phyloP scores from a whole-genome alignment of 768 basidiomycete genomes.

The Mycena olivaceomarginata region DNA sequence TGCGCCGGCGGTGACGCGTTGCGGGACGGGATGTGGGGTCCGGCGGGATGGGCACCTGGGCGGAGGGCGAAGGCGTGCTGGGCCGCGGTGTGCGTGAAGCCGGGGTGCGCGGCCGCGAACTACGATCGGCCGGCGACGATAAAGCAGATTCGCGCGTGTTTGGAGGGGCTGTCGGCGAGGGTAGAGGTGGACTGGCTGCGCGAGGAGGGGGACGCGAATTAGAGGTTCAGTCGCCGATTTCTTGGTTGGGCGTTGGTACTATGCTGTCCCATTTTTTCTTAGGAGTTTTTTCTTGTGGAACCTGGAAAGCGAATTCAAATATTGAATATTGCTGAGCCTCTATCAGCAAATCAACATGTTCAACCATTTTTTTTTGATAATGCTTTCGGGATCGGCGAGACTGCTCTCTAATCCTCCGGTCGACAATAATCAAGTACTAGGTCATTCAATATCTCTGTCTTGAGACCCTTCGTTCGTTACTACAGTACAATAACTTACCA shows the following conservation, averaged over 20 bases:
- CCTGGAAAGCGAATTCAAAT: too few species aligned
- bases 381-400: too few species aligned
- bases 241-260: not conserved
- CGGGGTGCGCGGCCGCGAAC: slow-evolving; percentile 70
- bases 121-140: slow-evolving; percentile 78
- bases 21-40: slow-evolving; percentile 43
- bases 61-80: slow-evolving; percentile 77
- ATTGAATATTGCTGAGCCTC: too few species aligned
- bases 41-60: slow-evolving; percentile 72
- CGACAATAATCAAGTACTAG: too few species aligned
- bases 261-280: not conserved
- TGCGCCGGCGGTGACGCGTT: slow-evolving; percentile 78
- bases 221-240: not conserved
- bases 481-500: too few species aligned
- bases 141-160: slow-evolving; percentile 73
- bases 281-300: not conserved
- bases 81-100: slow-evolving; percentile 73
- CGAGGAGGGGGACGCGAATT: not conserved
- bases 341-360: too few species aligned
- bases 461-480: too few species aligned
- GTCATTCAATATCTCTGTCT: too few species aligned
- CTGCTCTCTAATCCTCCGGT: too few species aligned
- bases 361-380: too few species aligned
- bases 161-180: slow-evolving; percentile 69
- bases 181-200: slow-evolving; percentile 50